Conservation (phyloP, 371 early-diverging fungal genomes). For the Mucor racemosus region DNA sequence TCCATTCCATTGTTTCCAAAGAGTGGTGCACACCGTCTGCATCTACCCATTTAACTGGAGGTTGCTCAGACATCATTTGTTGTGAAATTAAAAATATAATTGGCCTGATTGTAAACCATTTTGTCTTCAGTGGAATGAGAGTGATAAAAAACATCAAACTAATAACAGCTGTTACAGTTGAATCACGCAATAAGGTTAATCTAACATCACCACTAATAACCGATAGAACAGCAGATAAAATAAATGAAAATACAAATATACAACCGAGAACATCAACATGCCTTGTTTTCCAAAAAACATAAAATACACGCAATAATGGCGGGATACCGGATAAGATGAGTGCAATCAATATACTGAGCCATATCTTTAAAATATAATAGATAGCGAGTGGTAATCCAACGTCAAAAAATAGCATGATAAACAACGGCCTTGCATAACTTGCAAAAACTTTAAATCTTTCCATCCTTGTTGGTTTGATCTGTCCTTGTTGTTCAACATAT, state of each 20-base stretch:
- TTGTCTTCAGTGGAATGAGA: slow-evolving; percentile 43
- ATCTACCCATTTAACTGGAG: slow-evolving; percentile 30
- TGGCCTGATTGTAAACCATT: slow-evolving; percentile 38
- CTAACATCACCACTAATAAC: slow-evolving; percentile 48
- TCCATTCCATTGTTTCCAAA: slow-evolving; percentile 29
- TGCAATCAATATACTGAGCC: slow-evolving; percentile 37
- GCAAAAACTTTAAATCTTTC: slow-evolving; percentile 8
- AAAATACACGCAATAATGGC: slow-evolving; percentile 40
- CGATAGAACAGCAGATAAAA: slow-evolving; percentile 47
- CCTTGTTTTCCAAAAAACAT: slow-evolving; percentile 26
- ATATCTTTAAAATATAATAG: slow-evolving; percentile 40
- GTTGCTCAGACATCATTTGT: no score
- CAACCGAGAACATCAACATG: slow-evolving; percentile 48
- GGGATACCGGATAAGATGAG: slow-evolving; percentile 58
- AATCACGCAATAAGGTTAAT: slow-evolving; percentile 49
- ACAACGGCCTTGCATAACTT: slow-evolving; percentile 7
- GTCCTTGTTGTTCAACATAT: background rate
- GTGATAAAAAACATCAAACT: slow-evolving; percentile 49
- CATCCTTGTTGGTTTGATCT: slow-evolving; percentile 10
- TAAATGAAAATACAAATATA: slow-evolving; percentile 46
- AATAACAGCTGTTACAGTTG: slow-evolving; percentile 40
- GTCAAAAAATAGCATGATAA: slow-evolving; percentile 31
- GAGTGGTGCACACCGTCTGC: slow-evolving; percentile 24
- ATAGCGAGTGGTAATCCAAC: slow-evolving; percentile 42
- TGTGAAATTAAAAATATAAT: slow-evolving; percentile 31